These are phyloP conservation scores for Apiospora phragmitis DNA, from an alignment of 2,329 filamentous ascomycete genomes.

Conservation along the genomic window DNA sequence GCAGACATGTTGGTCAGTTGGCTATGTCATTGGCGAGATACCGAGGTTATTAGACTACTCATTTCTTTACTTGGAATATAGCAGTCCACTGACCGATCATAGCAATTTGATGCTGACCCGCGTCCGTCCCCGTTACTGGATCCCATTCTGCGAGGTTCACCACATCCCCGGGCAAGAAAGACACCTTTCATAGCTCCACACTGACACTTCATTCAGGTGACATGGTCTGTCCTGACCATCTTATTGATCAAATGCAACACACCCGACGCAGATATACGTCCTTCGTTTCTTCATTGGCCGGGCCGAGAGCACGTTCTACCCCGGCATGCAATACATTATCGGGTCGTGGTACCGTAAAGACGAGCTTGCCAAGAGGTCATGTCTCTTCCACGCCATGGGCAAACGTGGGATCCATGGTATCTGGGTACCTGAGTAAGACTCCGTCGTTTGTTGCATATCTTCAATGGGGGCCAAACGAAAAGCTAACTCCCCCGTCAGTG, in stretches of 20 bases:
- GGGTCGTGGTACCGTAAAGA: constrained; percentile 39
- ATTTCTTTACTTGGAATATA: background rate
- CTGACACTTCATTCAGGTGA: background rate
- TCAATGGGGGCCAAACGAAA: background rate
- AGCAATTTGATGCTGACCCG: constrained; percentile 36
- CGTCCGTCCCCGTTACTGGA: constrained; percentile 38
- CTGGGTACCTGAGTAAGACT: constrained; percentile 48
- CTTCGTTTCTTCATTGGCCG: constrained; percentile 37
- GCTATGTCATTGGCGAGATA: constrained; percentile 33
- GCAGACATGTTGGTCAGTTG: constrained; percentile 29
- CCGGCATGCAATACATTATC: constrained; percentile 36
- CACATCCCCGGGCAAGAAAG: too few species aligned
- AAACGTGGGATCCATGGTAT: constrained; percentile 37
- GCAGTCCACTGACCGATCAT: background rate
- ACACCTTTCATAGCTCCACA: too few species aligned
- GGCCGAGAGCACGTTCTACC: constrained; percentile 30
- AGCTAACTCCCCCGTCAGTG: constrained; percentile 25
- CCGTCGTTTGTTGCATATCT: background rate
- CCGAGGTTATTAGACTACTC: constrained; percentile 22
- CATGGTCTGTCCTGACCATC: constrained; percentile 35
- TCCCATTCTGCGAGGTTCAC: constrained; percentile 34
- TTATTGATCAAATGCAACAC: constrained; percentile 34
- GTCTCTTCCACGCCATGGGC: constrained; percentile 36
- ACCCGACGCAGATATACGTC: constrained; percentile 34
- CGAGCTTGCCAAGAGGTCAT: constrained; percentile 47